Percentiles rank a stretch among this genome's conserved stretches.
Conservation (phyloP, 768 basidiomycete genomes). For the Calocera cornea region DNA sequence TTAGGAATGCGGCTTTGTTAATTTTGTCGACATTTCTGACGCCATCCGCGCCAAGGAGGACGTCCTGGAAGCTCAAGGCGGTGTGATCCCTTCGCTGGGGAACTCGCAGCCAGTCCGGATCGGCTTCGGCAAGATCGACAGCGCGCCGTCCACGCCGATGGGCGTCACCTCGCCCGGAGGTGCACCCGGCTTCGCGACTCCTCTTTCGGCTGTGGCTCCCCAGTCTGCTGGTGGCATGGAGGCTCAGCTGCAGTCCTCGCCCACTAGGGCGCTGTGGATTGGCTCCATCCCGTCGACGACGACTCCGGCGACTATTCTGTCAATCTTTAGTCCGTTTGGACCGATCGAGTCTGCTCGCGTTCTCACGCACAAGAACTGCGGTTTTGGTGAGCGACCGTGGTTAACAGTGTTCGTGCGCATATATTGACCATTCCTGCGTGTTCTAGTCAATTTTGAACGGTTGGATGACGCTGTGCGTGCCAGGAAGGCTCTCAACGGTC, state of each 20-base stretch:
- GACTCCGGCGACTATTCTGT: conserved; percentile 84
- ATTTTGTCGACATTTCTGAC: conserved; percentile 89
- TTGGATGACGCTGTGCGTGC: conserved; percentile 94
- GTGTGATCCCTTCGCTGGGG: conserved; percentile 75
- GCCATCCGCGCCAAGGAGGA: conserved; percentile 98
- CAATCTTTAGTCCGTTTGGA: conserved; percentile 94
- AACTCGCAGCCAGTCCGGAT: conserved; percentile 94
- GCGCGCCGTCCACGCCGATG: conserved; percentile 83
- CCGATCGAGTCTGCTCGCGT: conserved; percentile 95
- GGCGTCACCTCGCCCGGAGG: conserved; percentile 47
- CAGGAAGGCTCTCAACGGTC: conserved; percentile 86
- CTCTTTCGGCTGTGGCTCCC: conserved; percentile 24
- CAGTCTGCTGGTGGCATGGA: conserved; percentile 42
- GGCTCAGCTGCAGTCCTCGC: conserved; percentile 75
- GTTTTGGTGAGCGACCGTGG: conserved; percentile 48
- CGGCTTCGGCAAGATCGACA: conserved; percentile 96
- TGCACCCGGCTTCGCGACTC: conserved; percentile 25
- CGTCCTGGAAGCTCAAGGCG: conserved; percentile 86
- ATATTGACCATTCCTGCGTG: not conserved
- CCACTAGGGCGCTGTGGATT: conserved; percentile 94
- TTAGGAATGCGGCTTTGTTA: conserved; percentile 97
- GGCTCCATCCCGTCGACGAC: conserved; percentile 93
- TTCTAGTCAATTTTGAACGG: conserved; percentile 85
- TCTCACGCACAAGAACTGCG: conserved; percentile 93
- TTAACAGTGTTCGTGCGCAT: conserved; percentile 1